A percentile compares a stretch with the other conserved stretches of the same genome.
Evolutionary conservation across 257 asterid genomes (phyloP).

Genomic region (Dorcoceras hygrometricum): DNA sequence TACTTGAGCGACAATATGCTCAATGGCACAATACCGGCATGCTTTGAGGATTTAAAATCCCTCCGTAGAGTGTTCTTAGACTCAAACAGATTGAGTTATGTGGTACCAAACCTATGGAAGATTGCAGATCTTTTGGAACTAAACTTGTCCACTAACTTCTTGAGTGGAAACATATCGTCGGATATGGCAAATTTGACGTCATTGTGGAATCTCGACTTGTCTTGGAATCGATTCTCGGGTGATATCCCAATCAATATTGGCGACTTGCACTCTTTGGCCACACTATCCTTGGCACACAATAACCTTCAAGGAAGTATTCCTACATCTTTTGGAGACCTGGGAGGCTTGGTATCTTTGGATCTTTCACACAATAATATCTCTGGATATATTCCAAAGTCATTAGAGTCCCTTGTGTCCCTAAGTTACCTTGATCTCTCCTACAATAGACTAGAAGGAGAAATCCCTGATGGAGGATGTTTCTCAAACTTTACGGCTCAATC

Average conservation of each 20-base stretch:
- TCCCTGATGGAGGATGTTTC: slow-evolving; percentile 19
- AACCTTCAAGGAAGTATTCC: slow-evolving; percentile 3
- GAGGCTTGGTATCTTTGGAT: slow-evolving; percentile 11
- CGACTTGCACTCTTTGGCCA: background rate
- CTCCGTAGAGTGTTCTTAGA: slow-evolving; percentile 14
- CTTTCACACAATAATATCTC: slow-evolving; percentile 20
- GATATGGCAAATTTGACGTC: slow-evolving; percentile 8
- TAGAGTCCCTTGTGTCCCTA: slow-evolving; percentile 8
- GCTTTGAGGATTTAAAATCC: slow-evolving; percentile 11
- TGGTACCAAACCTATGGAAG: slow-evolving; percentile 10
- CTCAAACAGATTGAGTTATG: slow-evolving; percentile 20
- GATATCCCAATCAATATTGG: slow-evolving; percentile 18
- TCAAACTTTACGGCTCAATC: slow-evolving; percentile 15
- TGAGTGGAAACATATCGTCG: slow-evolving; percentile 9
- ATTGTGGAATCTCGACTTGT: slow-evolving; percentile 6
- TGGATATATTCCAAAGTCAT: slow-evolving; percentile 21
- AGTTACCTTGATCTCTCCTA: slow-evolving; percentile 10
- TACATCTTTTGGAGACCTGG: background rate
- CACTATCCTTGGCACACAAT: background rate
- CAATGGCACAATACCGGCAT: slow-evolving; percentile 20
- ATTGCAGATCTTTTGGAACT: slow-evolving; percentile 8
- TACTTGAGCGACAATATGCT: slow-evolving; percentile 12
- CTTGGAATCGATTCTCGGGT: slow-evolving; percentile 22
- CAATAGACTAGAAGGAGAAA: slow-evolving; percentile 18
- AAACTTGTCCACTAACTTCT: slow-evolving; percentile 21